Evolutionary conservation across 805 yeast genomes (phyloP).

Genomic region (Spathaspora arborariae): DNA sequence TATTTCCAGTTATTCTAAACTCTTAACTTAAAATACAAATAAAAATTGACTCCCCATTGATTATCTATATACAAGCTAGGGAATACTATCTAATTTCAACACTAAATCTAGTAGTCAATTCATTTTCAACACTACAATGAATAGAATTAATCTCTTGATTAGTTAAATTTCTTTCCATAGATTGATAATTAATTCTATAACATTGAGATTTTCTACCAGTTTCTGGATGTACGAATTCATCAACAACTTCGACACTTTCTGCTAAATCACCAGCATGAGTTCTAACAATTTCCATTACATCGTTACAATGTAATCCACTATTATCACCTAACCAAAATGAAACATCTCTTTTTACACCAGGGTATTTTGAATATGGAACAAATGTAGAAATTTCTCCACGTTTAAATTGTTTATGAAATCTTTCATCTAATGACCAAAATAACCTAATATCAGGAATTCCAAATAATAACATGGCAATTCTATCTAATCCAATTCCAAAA

Average conservation of each 20-base stretch:
- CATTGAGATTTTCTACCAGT: conserved; percentile 75
- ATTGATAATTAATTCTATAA: conserved; percentile 87
- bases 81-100: conserved; percentile 51
- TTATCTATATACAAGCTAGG: conserved; percentile 1
- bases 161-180: conserved; percentile 90
- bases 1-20: no score
- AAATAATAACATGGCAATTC: conserved; percentile 92
- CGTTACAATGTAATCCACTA: conserved; percentile 68
- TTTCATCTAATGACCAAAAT: conserved; percentile 82
- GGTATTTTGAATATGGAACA: conserved; percentile 86
- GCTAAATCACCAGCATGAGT: conserved; percentile 81
- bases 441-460: conserved; percentile 94
- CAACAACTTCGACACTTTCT: conserved; percentile 77
- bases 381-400: conserved; percentile 66
- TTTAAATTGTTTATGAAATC: conserved; percentile 72
- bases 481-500: conserved; percentile 91
- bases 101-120: conserved; percentile 47
- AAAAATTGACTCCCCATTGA: no score
- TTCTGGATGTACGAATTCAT: conserved; percentile 83
- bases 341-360: conserved; percentile 80
- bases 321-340: conserved; percentile 81
- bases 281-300: conserved; percentile 90
- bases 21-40: no score
- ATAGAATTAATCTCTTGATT: conserved; percentile 77
- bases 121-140: conserved; percentile 61